Evolutionary conservation across 768 basidiomycete species (phyloP), one percentile per base, ranked within the genome.

Genomic region (button mushroom (Agaricus bisporus)): DNA sequence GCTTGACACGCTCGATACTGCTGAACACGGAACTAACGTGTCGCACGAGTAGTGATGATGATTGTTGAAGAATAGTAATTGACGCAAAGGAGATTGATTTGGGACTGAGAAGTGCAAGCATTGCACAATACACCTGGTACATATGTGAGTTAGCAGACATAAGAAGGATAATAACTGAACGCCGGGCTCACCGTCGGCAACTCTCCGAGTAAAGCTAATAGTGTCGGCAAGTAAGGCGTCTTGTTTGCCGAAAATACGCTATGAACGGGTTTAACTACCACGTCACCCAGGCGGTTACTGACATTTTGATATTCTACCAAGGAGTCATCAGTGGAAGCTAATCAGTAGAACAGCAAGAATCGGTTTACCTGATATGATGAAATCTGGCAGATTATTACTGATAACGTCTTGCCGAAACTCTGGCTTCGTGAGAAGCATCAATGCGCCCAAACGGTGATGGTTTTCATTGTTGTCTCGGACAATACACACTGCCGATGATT

Each of bases 1-100:
- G 60, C 9, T 63, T 56, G 41, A 73, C 62, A 1, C 47, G 22
- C 3, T 61, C 60, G 0, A 54, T 56, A 3, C 59, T 37, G 0
- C 55, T 15, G 2, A 73, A 22, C 15, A 69, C 56, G 1, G 2
- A 25, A 1, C 56, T 18, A 4, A 74, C 26, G 0, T 69, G 65
- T 36, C 48, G 61, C 20, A 65, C 58, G 1, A 77, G 54, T 3
- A 58, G 54, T 2, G 55, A 43, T 0, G 72, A 68, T 0, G 72
- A 72, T 47, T 70, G 65, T 28, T 75, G 72, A 3, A 76, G 61
- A 38, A 72, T 69, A 2, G 73, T 73, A 22, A 76, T 63, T 1
- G 70, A 70, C 0, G 72, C 64, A 14, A 76, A 47, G 3, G 74
- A 72, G 44, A 73, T 70, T 41, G 63, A 62, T 0, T 62, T 53